A percentile compares a stretch with the other conserved stretches of the same genome.
phyloP scores from a whole-genome alignment of 2,329 filamentous ascomycete genomes.

The Claviceps quebecensis region DNA sequence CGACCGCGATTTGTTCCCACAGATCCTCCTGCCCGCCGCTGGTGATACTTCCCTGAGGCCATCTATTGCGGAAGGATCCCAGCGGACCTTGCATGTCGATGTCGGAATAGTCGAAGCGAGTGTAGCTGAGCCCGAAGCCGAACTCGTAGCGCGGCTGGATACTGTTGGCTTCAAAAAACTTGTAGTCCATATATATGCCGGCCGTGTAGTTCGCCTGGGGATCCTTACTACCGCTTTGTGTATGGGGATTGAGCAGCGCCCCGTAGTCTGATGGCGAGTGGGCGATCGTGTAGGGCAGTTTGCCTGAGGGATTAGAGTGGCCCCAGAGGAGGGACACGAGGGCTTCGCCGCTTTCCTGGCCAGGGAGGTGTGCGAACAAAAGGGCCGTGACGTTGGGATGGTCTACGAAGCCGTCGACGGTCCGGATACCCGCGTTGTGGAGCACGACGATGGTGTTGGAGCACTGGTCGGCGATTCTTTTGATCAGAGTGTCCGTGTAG shows the following conservation, averaged over 20 bases:
- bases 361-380: slow-evolving; percentile 49
- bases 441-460: slow-evolving; percentile 49
- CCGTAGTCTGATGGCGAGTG: slow-evolving; percentile 42
- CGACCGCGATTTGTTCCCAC: slow-evolving; percentile 30
- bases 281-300: slow-evolving; percentile 48
- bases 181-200: slow-evolving; percentile 39
- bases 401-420: slow-evolving; percentile 48
- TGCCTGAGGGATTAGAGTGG: slow-evolving; percentile 39
- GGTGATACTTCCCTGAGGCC: slow-evolving; percentile 25
- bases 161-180: slow-evolving; percentile 34
- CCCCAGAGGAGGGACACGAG: slow-evolving; percentile 44
- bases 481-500: slow-evolving; percentile 43
- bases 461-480: slow-evolving; percentile 42
- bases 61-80: slow-evolving; percentile 16
- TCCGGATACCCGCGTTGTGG: slow-evolving; percentile 41
- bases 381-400: slow-evolving; percentile 51
- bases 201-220: slow-evolving; percentile 38
- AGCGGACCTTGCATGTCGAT: slow-evolving; percentile 20
- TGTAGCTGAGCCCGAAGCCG: slow-evolving; percentile 43
- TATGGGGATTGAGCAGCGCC: slow-evolving; percentile 23
- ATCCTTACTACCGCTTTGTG: slow-evolving; percentile 34
- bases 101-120: slow-evolving; percentile 34
- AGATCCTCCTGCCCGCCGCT: slow-evolving; percentile 33
- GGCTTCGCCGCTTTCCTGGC: slow-evolving; percentile 45
- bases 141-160: slow-evolving; percentile 40